phyloP scores from a whole-genome alignment of 305 asterid genomes.

The Fraxinus angustifolia region DNA sequence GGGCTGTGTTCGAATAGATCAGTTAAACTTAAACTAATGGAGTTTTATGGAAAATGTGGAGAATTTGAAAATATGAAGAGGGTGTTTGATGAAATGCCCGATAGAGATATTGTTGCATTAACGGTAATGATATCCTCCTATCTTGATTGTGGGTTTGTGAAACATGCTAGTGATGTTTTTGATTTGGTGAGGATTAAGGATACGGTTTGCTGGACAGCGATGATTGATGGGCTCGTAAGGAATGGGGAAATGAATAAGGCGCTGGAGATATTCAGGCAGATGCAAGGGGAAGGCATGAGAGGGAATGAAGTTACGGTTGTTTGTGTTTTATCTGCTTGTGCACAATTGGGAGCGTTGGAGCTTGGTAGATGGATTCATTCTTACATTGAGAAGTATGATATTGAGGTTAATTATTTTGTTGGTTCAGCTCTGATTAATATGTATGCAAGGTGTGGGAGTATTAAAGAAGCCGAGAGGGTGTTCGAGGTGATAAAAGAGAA shows the following conservation, averaged over 20 bases:
- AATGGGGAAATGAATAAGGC: slow-evolving; percentile 49
- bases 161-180: slow-evolving; percentile 34
- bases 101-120: slow-evolving; percentile 41
- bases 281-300: slow-evolving; percentile 45
- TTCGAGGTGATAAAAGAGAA: slow-evolving; percentile 33
- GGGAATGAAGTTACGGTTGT: slow-evolving; percentile 50
- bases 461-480: slow-evolving; percentile 42
- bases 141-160: slow-evolving; percentile 31
- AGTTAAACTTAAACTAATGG: slow-evolving; percentile 39
- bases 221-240: slow-evolving; percentile 54
- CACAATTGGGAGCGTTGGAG: slow-evolving; percentile 51
- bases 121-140: slow-evolving; percentile 47
- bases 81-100: slow-evolving; percentile 55
- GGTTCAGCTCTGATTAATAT: slow-evolving; percentile 54
- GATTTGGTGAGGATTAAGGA: slow-evolving; percentile 29
- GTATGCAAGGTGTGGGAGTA: slow-evolving; percentile 53
- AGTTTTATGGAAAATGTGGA: slow-evolving; percentile 44
- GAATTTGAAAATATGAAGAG: slow-evolving; percentile 36
- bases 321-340: slow-evolving; percentile 52
- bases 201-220: slow-evolving; percentile 52
- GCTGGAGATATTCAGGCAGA: slow-evolving; percentile 43
- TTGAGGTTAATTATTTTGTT: slow-evolving; percentile 41
- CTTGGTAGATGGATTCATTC: slow-evolving; percentile 59
- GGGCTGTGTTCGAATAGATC: slow-evolving; percentile 37
- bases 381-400: slow-evolving; percentile 28